Evolutionary conservation across 73 alveolate species (phyloP).

Genomic region (Tetrahymena borealis): DNA sequence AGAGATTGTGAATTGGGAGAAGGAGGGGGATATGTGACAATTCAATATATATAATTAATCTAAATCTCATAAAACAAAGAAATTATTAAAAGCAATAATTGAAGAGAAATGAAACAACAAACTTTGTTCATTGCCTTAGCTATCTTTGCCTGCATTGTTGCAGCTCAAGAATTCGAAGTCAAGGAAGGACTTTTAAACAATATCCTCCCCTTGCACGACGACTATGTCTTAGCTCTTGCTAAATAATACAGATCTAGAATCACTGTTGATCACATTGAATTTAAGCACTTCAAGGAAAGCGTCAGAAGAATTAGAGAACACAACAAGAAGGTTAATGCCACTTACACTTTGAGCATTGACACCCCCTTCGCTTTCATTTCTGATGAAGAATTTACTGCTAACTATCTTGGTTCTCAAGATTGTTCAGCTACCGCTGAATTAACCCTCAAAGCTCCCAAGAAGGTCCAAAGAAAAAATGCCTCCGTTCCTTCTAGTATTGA

Average conservation of each 20-base stretch:
- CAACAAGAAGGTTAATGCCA: background rate
- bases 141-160: background rate
- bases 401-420: background rate
- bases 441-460: background rate
- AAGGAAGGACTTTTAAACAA: background rate
- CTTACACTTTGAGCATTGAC: background rate
- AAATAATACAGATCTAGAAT: background rate
- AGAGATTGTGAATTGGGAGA: background rate
- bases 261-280: background rate
- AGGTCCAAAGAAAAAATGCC: background rate
- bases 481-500: background rate
- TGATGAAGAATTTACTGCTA: background rate
- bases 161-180: background rate
- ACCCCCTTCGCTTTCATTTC: background rate
- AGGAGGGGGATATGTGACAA: constrained; percentile 1
- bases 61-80: background rate
- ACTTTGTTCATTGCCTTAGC: background rate
- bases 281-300: background rate
- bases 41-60: background rate
- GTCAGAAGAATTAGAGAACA: background rate
- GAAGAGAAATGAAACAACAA: background rate
- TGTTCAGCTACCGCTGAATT: background rate
- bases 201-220: constrained; percentile 1
- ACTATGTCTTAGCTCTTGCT: background rate
- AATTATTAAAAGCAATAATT: background rate